A percentile compares a stretch with the other conserved stretches of the same genome.
Evolutionary conservation across 1,284 basidiomycete genomes (phyloP).

Genomic region (Abortiporus biennis): DNA sequence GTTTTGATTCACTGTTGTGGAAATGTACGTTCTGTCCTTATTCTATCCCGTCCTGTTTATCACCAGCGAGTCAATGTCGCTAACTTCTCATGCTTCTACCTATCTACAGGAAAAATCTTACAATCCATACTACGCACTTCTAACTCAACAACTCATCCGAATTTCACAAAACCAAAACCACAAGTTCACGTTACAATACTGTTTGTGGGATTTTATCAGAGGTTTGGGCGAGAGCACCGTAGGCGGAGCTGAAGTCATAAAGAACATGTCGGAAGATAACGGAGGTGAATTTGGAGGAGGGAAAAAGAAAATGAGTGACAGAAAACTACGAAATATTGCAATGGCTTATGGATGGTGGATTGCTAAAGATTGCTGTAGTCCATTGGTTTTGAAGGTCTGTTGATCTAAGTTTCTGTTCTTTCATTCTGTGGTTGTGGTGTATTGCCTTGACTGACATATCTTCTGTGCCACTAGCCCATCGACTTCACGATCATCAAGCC

Average conservation of each 20-base stretch:
- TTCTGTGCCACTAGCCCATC: conserved; percentile 51
- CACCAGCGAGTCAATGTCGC: too few species aligned
- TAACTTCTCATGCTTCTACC: too few species aligned
- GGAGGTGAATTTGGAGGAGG: conserved; percentile 41
- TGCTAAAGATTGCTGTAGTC: conserved; percentile 63
- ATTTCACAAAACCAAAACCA: conserved; percentile 79
- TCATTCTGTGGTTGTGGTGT: not conserved
- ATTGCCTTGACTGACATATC: not conserved
- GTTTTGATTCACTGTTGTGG: conserved; percentile 93
- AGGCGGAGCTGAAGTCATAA: conserved; percentile 76
- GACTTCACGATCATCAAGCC: conserved; percentile 75
- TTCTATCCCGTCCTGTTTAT: conserved; percentile 1
- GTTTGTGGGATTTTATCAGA: conserved; percentile 95
- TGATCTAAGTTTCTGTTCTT: not conserved
- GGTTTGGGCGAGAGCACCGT: conserved; percentile 83
- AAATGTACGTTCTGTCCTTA: conserved; percentile 49
- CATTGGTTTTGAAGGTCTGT: conserved; percentile 79
- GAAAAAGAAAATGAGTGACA: conserved; percentile 51
- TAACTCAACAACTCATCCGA: conserved; percentile 70
- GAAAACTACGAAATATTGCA: conserved; percentile 61
- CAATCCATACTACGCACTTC: conserved; percentile 94
- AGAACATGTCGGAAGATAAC: conserved; percentile 47
- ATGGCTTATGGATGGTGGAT: conserved; percentile 83
- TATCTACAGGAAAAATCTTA: conserved; percentile 74
- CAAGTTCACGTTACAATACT: conserved; percentile 93